Evolutionary conservation across 768 basidiomycete genomes (phyloP), one percentile per base, ranked within the genome.

Genomic region (Leucosporidium scottii): DNA sequence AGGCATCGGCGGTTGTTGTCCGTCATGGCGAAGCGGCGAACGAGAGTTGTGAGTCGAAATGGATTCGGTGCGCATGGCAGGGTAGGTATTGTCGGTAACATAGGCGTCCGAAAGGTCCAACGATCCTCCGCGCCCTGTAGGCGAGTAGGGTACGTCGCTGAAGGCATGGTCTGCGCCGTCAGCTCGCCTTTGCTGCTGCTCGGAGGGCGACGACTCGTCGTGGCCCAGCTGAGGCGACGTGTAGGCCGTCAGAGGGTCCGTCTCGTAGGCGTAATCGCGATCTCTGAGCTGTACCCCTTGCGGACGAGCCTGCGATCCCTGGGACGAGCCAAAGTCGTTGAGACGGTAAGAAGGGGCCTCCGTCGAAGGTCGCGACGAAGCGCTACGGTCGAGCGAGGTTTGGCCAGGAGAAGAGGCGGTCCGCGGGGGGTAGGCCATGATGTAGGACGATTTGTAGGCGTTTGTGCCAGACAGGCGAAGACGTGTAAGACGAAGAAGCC

Each of bases 21-120:
- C 28, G 30, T 57, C 31, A 27, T 54, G 31, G 20, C 56, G 50
- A 18, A 68, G 67, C 25, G 62, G 51, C 17, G 67, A 63, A 34
- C 67, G 60, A 57, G 66, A 68, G 64, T 71, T 68, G 67, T 72
- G 62, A 23, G 71, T 64, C 55, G 65, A 67, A 6, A 64, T 9
- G 8, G 39, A 17, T 23, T 31, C 51, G 13, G 67, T 49, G 49
- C 67, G 64, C 27, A 20, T 23, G 20, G 59, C 25, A 15, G 17
- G 17, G 34, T 23, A 12, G 36, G 36, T 20, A 15, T 30, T 23
- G 39, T 25, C 59, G 17, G 36, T 59, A 13, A 39, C 59, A 15
- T 65, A 62, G 20, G 49, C 20, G 61, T 65, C 65, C 30, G 36
- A 23, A n/a, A 66, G 53, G 53, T 66, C 67, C 59, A 69, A 61